These are phyloP conservation scores for Glycyrrhiza uralensis DNA, from an alignment of 306 rosid species.

Conservation along the genomic window DNA sequence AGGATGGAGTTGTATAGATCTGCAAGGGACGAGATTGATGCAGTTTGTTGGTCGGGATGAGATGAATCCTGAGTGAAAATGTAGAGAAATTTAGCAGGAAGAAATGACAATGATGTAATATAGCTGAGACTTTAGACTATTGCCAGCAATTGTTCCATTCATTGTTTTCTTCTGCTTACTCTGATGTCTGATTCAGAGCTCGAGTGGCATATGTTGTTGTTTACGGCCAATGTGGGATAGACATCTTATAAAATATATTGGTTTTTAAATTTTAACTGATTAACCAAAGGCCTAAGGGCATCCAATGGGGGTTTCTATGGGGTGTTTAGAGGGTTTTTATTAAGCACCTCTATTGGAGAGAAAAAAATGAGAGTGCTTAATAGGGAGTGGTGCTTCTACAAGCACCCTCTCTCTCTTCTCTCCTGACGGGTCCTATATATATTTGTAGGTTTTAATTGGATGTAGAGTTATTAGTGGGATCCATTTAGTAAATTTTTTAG, in stretches of 20 bases:
- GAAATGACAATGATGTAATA: background rate
- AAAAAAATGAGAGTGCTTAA: too few relatives aligned
- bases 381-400: too few relatives aligned
- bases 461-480: too few relatives aligned
- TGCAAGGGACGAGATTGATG: slow-evolving; percentile 93
- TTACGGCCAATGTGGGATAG: background rate
- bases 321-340: too few relatives aligned
- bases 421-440: too few relatives aligned
- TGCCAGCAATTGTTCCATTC: background rate
- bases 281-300: background rate
- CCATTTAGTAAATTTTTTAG: too few relatives aligned
- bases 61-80: background rate
- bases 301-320: too few relatives aligned
- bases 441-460: too few relatives aligned
- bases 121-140: background rate
- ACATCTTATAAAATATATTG: background rate
- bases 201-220: background rate
- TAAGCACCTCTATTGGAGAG: too few relatives aligned
- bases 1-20: slow-evolving; percentile 80
- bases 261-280: background rate
- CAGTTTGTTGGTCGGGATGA: slow-evolving; percentile 80
- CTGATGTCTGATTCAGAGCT: slow-evolving; percentile 17
- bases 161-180: background rate
- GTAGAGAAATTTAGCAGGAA: background rate
- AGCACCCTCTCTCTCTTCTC: too few relatives aligned